A percentile compares a stretch with the other conserved stretches of the same genome.
phyloP scores from a whole-genome alignment of 768 basidiomycete genomes.

The Suillus brevipes region DNA sequence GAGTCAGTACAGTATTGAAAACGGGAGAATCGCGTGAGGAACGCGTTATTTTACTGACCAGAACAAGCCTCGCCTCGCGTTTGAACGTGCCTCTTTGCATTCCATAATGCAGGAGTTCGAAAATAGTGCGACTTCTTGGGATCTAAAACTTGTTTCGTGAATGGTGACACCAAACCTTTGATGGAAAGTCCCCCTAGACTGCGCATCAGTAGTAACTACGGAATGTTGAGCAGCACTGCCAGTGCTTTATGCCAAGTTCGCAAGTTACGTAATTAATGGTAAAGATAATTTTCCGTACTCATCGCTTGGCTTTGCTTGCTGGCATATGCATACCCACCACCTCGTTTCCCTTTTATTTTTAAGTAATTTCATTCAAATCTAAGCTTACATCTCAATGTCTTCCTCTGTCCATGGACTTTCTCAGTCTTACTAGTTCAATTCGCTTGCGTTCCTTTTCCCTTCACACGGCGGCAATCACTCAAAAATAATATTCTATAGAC shows the following conservation, averaged over 20 bases:
- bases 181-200: background rate
- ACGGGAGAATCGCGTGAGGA: slow-evolving; percentile 9
- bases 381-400: slow-evolving; percentile 11
- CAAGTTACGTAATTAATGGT: slow-evolving; percentile 18
- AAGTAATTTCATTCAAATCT: slow-evolving; percentile 16
- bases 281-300: slow-evolving; percentile 1
- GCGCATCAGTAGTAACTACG: background rate
- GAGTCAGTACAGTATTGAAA: background rate
- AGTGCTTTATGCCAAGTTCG: background rate
- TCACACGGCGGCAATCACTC: slow-evolving; percentile 41
- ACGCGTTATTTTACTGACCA: slow-evolving; percentile 10
- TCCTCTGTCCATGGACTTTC: slow-evolving; percentile 18
- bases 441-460: slow-evolving; percentile 22
- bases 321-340: slow-evolving; percentile 11
- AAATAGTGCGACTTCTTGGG: slow-evolving; percentile 13
- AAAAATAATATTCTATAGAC: slow-evolving; percentile 14
- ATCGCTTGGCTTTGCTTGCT: slow-evolving; percentile 9
- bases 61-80: slow-evolving; percentile 12
- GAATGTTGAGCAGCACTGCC: background rate
- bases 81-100: slow-evolving; percentile 7
- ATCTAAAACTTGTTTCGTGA: background rate
- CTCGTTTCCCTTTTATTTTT: slow-evolving; percentile 13
- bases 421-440: slow-evolving; percentile 13
- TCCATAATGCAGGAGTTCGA: slow-evolving; percentile 13
- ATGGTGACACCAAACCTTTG: background rate